Evolutionary conservation across 164 flowering plant species (phyloP).

Genomic region (Houttuynia cordata): DNA sequence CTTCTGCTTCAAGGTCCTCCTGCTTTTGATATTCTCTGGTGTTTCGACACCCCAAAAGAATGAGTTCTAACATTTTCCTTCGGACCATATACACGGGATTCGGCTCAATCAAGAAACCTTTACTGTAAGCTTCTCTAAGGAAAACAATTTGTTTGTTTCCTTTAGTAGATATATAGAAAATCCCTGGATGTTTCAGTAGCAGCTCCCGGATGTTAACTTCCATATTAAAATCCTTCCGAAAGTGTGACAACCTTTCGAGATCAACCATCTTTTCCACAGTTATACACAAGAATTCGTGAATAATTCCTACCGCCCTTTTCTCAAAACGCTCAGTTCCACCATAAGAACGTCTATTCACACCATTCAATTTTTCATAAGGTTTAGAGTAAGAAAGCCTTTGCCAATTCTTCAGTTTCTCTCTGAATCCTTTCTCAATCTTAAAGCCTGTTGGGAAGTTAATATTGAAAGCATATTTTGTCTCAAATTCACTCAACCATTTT

Average conservation of each 20-base stretch:
- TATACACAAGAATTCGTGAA: constrained; percentile 77
- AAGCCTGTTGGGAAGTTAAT: constrained; percentile 73
- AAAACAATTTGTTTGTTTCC: constrained; percentile 52
- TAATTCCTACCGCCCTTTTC: constrained; percentile 65
- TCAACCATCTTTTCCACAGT: constrained; percentile 80
- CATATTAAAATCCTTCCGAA: constrained; percentile 58
- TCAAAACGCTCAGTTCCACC: constrained; percentile 67
- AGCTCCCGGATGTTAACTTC: constrained; percentile 71
- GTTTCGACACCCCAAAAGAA: constrained; percentile 42
- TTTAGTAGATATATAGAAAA: constrained; percentile 75
- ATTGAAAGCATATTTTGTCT: constrained; percentile 65
- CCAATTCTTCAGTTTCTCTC: constrained; percentile 66
- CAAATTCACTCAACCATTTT: constrained; percentile 90
- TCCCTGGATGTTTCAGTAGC: constrained; percentile 78
- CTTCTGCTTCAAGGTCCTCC: background rate
- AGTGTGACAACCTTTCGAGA: constrained; percentile 62
- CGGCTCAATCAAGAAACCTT: constrained; percentile 49
- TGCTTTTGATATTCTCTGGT: constrained; percentile 12
- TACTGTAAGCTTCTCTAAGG: constrained; percentile 71
- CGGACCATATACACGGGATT: constrained; percentile 51
- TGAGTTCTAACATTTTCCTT: constrained; percentile 69
- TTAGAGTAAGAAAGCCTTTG: constrained; percentile 66
- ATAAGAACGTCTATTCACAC: constrained; percentile 5
- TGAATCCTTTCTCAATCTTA: constrained; percentile 49
- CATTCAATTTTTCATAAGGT: constrained; percentile 34